Base-by-base conservation (phyloP, 352 stramenopile genomes). In the Pythium aristosporum region DNA sequence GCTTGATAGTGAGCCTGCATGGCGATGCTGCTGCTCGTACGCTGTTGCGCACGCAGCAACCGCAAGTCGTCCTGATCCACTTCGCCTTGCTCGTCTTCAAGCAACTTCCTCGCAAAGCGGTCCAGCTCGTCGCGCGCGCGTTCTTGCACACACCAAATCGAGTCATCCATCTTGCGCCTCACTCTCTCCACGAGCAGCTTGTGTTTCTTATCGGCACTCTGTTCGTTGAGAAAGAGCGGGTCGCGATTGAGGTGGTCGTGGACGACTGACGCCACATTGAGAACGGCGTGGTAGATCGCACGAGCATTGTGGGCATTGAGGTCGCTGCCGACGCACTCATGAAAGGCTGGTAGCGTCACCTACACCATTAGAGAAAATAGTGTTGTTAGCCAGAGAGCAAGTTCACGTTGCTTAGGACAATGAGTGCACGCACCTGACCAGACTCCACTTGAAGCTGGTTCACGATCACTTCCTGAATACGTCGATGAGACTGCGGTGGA, bases 21-120 rank as follows among this genome's bases (percentile, higher is more conserved):
- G 3, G 28, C 15, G 12, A 0, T 15, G 5, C 10, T 53, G 11
- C 41, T 32, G 1, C 53, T 21, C 9, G 25, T 42, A 6, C 66
- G 60, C 9, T 69, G 67, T 16, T 66, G 60, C 16, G 61, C 48
- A 3, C 23, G 32, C 8, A 73, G 41, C 25, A 73, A 13, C n/a
- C 42, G 41, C 18, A 68, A 7, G 30, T 73, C 66, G 36, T 57
- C 41, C 7, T 59, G 12, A 32, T 73, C 67, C 6, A 69, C 7
- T 16, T 73, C 61, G 12, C 56, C 56, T 16, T 57, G 56, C 25
- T 69, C 67, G 16, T 73, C 55, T 41, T 68, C 61, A 5, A 52
- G 43, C 9, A 68, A 9, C 42, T 50, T 48, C n/a, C 61, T 39
- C 30, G 48, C 44, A 25, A 69, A 60, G 1, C 47, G 49, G 51